These are phyloP conservation scores for Poterioochromonas sp. DNA, from an alignment of 352 stramenopile species.

Conservation along the genomic window DNA sequence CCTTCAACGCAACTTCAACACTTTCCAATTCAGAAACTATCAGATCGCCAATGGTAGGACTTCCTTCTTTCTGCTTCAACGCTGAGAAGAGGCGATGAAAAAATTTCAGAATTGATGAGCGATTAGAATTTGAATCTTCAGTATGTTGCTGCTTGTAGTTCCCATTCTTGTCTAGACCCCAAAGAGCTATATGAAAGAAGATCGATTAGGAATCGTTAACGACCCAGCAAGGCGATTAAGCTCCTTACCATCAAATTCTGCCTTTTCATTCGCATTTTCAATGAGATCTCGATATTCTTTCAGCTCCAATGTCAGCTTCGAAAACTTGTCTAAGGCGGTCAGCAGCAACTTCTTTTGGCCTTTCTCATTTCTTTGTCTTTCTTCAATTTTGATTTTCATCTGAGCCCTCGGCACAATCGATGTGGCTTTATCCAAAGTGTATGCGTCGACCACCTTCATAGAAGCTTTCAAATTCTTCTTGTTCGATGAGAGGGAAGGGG, in stretches of 20 bases:
- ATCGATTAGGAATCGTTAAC: not conserved
- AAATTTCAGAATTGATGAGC: no score
- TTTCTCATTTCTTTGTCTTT: not conserved
- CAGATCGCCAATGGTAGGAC: not conserved
- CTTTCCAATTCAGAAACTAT: not conserved
- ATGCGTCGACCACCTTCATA: not conserved
- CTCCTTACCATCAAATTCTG: constrained; percentile 9
- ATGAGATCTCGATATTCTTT: not conserved
- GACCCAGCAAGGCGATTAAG: not conserved
- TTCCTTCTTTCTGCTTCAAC: not conserved
- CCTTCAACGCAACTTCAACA: not conserved
- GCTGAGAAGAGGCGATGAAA: not conserved
- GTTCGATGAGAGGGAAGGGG: not conserved
- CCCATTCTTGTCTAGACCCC: constrained; percentile 18
- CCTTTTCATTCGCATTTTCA: not conserved
- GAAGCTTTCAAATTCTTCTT: no score
- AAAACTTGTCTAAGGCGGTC: not conserved
- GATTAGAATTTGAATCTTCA: not conserved
- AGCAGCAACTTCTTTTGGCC: not conserved
- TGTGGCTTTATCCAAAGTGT: not conserved
- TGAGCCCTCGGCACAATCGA: not conserved
- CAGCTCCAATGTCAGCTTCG: not conserved
- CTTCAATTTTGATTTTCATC: not conserved
- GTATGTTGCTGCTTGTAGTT: not conserved
- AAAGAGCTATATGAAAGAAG: not conserved